Base-by-base conservation (phyloP, 2,329 filamentous ascomycete genomes). In the Colletotrichum endophyticum region DNA sequence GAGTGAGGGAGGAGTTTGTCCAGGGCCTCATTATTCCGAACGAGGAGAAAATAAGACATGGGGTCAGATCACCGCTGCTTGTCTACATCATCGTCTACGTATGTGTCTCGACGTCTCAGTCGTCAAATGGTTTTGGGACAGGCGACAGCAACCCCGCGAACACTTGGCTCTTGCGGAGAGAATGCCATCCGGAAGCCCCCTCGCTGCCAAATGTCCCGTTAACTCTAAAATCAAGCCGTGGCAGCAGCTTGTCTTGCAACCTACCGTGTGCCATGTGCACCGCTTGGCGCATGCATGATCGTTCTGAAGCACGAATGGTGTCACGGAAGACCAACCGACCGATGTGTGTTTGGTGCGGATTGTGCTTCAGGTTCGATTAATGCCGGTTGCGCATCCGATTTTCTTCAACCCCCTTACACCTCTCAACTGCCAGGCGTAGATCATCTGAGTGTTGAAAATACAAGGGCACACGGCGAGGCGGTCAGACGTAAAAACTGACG, bases 201-300 rank as follows among this genome's bases (percentile, higher is more conserved):
- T 64, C 44, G 49, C 44, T 49, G 67, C 44, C 68, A 56, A 59
- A 56, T 61, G 19, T n/a, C 57, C 22, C 27, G 19, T 63, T 28
- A 70, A 75, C 66, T 66, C 61, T 66, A 74, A 66, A 56, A 28
- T 66, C 53, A 32, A 53, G 32, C 59, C 25, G 44, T 66, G 74
- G 34, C 44, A 56, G 5, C 28, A 22, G 25, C 22, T 25, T 59
- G 59, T 74, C 53, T 76, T 57, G 74, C 71, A 76, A 76, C 74
- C 61, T 22, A 12, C 36, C 28, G 22, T 44, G 74, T 76, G 66
- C 74, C 74, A 74, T 74, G 74, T 76, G 66, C 71, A 39, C 36
- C 66, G 34, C 77, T 78, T 78, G 77, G 77, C 73, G 71, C 73
- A 62, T 78, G 70, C 73, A 78, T 69, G 73, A 78, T 74, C 67